Conservation (phyloP, 2,329 filamentous ascomycete genomes). For the Leptographium radiaticola region DNA sequence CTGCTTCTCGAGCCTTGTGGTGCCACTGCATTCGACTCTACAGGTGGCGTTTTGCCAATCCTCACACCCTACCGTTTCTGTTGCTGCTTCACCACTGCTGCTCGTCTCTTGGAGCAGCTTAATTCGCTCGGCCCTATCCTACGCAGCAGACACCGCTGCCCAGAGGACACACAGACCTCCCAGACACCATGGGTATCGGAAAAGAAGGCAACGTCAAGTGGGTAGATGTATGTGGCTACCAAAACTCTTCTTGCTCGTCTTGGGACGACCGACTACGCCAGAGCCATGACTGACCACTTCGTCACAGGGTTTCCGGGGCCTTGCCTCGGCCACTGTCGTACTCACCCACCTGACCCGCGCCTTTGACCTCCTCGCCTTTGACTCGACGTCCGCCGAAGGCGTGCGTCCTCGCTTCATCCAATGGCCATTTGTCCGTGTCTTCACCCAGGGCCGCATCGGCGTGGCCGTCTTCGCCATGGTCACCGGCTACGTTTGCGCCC, state of each 20-base stretch:
- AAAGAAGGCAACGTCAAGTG: constrained; percentile 42
- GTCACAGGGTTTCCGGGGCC: constrained; percentile 38
- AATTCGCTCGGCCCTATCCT: background rate
- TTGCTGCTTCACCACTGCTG: too few species aligned
- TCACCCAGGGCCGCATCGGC: constrained; percentile 48
- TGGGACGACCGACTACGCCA: too few species aligned
- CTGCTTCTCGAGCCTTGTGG: too few species aligned
- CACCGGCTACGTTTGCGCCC: constrained; percentile 49
- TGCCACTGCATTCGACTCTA: too few species aligned
- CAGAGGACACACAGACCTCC: too few species aligned
- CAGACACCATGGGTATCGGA: constrained; percentile 24
- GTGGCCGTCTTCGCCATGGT: constrained; percentile 55
- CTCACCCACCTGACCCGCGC: constrained; percentile 38
- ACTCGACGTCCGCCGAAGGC: constrained; percentile 25
- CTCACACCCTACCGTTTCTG: too few species aligned
- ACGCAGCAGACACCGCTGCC: background rate
- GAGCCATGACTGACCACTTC: background rate
- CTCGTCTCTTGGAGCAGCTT: background rate
- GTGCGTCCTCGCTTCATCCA: constrained; percentile 37
- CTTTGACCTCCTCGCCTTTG: constrained; percentile 37
- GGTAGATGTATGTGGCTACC: constrained; percentile 38
- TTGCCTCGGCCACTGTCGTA: constrained; percentile 41
- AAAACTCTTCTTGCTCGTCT: background rate
- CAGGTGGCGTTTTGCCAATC: too few species aligned
- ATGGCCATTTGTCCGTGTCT: constrained; percentile 43